Evolutionary conservation across 2,329 filamentous ascomycete genomes (phyloP).

Genomic region (Ceratocystis lukuohia): DNA sequence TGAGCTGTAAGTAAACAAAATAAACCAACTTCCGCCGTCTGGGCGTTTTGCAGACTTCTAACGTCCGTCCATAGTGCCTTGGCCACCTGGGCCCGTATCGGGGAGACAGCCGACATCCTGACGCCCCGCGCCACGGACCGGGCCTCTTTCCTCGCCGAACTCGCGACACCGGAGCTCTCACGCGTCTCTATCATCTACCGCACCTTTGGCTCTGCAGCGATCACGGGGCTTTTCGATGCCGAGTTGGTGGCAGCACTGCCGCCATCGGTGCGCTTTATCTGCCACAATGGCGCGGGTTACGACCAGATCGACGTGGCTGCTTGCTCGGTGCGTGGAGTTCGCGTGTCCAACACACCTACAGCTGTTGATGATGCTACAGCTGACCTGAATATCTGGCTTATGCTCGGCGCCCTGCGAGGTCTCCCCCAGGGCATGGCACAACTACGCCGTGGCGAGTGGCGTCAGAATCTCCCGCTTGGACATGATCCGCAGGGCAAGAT

Average conservation of each 20-base stretch:
- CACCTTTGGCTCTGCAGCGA: conserved; percentile 49
- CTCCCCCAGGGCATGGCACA: conserved; percentile 53
- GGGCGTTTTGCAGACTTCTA: background rate
- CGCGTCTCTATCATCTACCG: conserved; percentile 54
- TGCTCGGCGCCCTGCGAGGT: conserved; percentile 65
- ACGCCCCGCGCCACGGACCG: conserved; percentile 48
- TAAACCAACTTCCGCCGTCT: background rate
- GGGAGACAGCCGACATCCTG: conserved; percentile 50
- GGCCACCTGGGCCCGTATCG: conserved; percentile 48
- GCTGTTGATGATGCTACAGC: conserved; percentile 74
- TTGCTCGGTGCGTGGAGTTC: conserved; percentile 52
- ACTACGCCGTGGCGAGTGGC: conserved; percentile 55
- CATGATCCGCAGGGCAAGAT: conserved; percentile 69
- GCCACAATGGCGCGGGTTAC: conserved; percentile 65
- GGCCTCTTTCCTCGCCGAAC: conserved; percentile 55
- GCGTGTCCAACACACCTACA: conserved; percentile 68
- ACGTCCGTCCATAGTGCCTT: conserved; percentile 40
- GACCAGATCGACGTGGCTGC: conserved; percentile 65
- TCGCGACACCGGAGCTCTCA: conserved; percentile 50
- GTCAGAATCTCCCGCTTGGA: conserved; percentile 48
- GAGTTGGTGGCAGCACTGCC: conserved; percentile 51
- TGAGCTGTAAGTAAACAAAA: conserved; percentile 27
- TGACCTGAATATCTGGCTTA: conserved; percentile 66
- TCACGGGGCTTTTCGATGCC: conserved; percentile 57
- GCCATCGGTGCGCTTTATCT: conserved; percentile 41